Percentiles rank a stretch among this genome's conserved stretches.
These are phyloP conservation scores for Botryotinia convoluta DNA, from an alignment of 2,329 filamentous ascomycete genomes.

Conservation along the genomic window DNA sequence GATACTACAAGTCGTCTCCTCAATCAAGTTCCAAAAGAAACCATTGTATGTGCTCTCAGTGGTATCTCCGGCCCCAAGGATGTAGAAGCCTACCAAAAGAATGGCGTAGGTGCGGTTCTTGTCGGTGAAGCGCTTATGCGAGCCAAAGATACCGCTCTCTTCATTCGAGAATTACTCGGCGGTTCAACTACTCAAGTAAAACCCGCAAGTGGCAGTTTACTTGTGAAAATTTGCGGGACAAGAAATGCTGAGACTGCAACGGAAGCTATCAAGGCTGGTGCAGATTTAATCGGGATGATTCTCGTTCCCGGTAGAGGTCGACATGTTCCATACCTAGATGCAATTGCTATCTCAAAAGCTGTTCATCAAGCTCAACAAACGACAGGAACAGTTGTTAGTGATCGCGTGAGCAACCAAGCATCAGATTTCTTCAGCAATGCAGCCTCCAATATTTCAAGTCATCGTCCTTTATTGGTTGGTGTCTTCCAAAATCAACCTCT, in stretches of 20 bases:
- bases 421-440: conserved; percentile 70
- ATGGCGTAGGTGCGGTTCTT: conserved; percentile 88
- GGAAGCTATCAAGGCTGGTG: conserved; percentile 78
- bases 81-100: conserved; percentile 80
- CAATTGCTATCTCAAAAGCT: conserved; percentile 73
- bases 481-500: conserved; percentile 93
- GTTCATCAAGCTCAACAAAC: conserved; percentile 54
- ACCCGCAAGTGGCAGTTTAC: conserved; percentile 47
- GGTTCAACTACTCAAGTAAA: conserved; percentile 42
- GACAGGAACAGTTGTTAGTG: conserved; percentile 33
- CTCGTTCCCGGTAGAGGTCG: conserved; percentile 79
- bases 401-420: conserved; percentile 37
- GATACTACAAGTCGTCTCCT: conserved; percentile 87
- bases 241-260: conserved; percentile 76
- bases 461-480: conserved; percentile 77
- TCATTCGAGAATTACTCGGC: conserved; percentile 81
- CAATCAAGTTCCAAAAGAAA: conserved; percentile 78
- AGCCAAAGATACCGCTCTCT: conserved; percentile 74
- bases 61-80: conserved; percentile 89
- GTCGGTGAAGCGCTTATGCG: conserved; percentile 97
- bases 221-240: conserved; percentile 96
- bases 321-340: conserved; percentile 74
- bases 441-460: conserved; percentile 47
- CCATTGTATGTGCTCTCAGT: conserved; percentile 88
- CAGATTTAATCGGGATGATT: conserved; percentile 91